Evolutionary conservation across 2,329 filamentous ascomycete species (phyloP).

Genomic region (Monosporascus ibericus): DNA sequence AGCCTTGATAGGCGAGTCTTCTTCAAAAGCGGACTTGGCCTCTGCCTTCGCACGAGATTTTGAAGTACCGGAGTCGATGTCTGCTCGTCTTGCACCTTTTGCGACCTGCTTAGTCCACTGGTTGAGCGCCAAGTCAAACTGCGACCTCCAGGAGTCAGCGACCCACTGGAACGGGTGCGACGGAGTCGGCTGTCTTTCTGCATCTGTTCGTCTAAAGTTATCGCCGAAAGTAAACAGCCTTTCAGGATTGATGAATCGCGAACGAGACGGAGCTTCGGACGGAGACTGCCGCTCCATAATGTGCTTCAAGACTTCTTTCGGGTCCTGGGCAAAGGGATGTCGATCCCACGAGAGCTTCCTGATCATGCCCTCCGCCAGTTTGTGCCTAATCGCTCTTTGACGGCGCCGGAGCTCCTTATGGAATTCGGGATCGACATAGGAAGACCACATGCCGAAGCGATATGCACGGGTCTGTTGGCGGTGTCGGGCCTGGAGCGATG

Average conservation of each 20-base stretch:
- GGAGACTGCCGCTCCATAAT: slow-evolving; percentile 35
- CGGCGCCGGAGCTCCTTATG: slow-evolving; percentile 39
- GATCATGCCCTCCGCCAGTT: slow-evolving; percentile 38
- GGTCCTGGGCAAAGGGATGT: slow-evolving; percentile 25
- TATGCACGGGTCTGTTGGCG: slow-evolving; percentile 39
- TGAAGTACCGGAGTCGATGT: neutral
- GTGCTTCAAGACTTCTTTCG: slow-evolving; percentile 33
- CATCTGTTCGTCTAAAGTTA: too few species aligned
- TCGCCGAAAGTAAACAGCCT: slow-evolving; percentile 11
- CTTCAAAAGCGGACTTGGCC: neutral
- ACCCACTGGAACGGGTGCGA: neutral
- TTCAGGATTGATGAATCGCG: slow-evolving; percentile 30
- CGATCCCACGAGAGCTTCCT: slow-evolving; percentile 42
- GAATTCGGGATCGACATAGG: slow-evolving; percentile 33
- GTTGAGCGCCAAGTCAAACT: slow-evolving; percentile 9
- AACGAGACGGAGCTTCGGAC: slow-evolving; percentile 17
- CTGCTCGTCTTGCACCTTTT: slow-evolving; percentile 1
- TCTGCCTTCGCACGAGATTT: neutral
- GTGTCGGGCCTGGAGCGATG: slow-evolving; percentile 15
- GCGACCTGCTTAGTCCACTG: slow-evolving; percentile 6
- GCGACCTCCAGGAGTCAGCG: neutral
- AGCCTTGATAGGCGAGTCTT: neutral
- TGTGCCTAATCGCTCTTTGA: slow-evolving; percentile 36
- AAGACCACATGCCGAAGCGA: slow-evolving; percentile 43
- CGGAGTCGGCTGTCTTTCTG: neutral